These are phyloP conservation scores for Chaetoceros tenuissimus DNA, from an alignment of 108 stramenopile species.

Conservation along the genomic window DNA sequence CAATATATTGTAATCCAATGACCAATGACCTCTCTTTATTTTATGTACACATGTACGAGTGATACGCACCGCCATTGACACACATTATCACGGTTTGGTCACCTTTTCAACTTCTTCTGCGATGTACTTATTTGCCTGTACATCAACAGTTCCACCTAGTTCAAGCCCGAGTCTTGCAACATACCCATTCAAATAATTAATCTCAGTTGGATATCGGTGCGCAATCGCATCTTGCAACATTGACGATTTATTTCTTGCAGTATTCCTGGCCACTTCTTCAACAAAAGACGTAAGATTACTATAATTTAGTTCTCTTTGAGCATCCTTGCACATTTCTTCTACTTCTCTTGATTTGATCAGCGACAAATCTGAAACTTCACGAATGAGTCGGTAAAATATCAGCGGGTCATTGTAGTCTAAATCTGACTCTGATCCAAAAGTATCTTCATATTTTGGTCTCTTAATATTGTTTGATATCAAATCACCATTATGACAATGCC, in stretches of 20 bases:
- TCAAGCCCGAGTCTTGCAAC: slow-evolving; percentile 10
- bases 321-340: background rate
- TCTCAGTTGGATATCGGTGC: slow-evolving; percentile 39
- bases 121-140: background rate
- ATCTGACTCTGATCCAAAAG: background rate
- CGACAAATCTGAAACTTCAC: background rate
- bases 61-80: no score
- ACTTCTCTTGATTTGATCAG: background rate
- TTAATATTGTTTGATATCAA: slow-evolving; percentile 2
- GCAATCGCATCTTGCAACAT: slow-evolving; percentile 63
- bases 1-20: no score
- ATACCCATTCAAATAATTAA: slow-evolving; percentile 72
- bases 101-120: background rate
- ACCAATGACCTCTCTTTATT: no score
- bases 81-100: no score
- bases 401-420: background rate
- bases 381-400: background rate
- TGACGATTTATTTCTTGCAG: slow-evolving; percentile 58
- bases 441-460: background rate
- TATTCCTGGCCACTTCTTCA: slow-evolving; percentile 42
- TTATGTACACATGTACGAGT: no score
- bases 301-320: background rate
- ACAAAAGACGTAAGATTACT: slow-evolving; percentile 24
- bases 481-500: slow-evolving; percentile 33
- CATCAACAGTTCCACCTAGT: background rate